Evolutionary conservation across 2,329 filamentous ascomycete genomes (phyloP).

Genomic region (Trichoderma gracile): DNA sequence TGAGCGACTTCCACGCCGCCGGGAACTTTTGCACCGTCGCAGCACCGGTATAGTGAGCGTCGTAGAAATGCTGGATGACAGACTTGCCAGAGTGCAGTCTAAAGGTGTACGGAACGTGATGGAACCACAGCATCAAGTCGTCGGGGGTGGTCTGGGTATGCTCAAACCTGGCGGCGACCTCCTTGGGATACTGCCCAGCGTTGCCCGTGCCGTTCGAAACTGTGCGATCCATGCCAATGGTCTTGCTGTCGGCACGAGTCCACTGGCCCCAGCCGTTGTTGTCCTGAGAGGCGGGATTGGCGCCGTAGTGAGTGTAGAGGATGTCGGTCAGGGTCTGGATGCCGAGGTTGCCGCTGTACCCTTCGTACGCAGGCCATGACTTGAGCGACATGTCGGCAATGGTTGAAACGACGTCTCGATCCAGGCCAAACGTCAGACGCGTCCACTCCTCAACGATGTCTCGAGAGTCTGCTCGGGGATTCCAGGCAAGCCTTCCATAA

Average conservation of each 20-base stretch:
- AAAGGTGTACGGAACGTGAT: slow-evolving; percentile 69
- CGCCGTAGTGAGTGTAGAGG: slow-evolving; percentile 44
- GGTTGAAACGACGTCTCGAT: slow-evolving; percentile 56
- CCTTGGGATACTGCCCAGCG: slow-evolving; percentile 64
- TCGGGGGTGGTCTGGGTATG: slow-evolving; percentile 64
- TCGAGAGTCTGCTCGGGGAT: slow-evolving; percentile 48
- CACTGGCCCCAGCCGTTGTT: slow-evolving; percentile 23
- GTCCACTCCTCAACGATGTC: slow-evolving; percentile 61
- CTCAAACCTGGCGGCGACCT: slow-evolving; percentile 61
- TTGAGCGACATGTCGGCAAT: slow-evolving; percentile 44
- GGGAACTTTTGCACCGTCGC: slow-evolving; percentile 62
- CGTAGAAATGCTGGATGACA: slow-evolving; percentile 67
- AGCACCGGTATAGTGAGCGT: slow-evolving; percentile 62
- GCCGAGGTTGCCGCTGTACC: slow-evolving; percentile 18
- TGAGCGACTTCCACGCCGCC: slow-evolving; percentile 53
- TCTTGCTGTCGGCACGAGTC: slow-evolving; percentile 60
- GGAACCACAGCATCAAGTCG: slow-evolving; percentile 70
- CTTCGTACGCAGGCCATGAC: slow-evolving; percentile 19
- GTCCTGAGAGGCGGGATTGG: slow-evolving; percentile 66
- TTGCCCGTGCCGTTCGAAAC: slow-evolving; percentile 66
- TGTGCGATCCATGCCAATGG: slow-evolving; percentile 72
- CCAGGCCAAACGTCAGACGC: slow-evolving; percentile 63
- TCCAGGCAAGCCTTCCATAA: slow-evolving; percentile 67
- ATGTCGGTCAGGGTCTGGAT: slow-evolving; percentile 20
- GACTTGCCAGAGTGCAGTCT: slow-evolving; percentile 63